Evolutionary conservation across 352 stramenopile species (phyloP).

Genomic region (Proteromonas lacertae): DNA sequence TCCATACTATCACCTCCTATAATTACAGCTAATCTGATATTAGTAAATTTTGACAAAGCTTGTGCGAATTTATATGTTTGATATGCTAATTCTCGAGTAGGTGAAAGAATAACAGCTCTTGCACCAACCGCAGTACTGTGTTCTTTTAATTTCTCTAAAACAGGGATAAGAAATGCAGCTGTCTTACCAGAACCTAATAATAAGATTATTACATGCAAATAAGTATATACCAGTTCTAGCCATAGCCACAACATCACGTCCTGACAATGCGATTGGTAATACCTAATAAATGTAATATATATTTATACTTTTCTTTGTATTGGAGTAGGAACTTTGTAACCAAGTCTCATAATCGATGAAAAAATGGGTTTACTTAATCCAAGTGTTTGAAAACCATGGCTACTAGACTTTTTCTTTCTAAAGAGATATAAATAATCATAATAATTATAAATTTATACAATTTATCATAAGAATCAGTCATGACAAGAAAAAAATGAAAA

Average conservation of each 20-base stretch:
- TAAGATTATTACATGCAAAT: too few relatives aligned
- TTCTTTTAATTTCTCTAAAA: slow-evolving; percentile 76
- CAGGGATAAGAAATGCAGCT: slow-evolving; percentile 77
- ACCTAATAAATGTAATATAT: too few relatives aligned
- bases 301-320: slow-evolving; percentile 98
- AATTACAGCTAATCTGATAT: slow-evolving; percentile 52
- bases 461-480: too few relatives aligned
- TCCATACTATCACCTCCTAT: slow-evolving; percentile 90
- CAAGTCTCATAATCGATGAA: slow-evolving; percentile 40
- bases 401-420: slow-evolving; percentile 9
- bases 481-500: too few relatives aligned
- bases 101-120: slow-evolving; percentile 24
- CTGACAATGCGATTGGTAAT: slow-evolving; percentile 68
- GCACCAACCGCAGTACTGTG: slow-evolving; percentile 43
- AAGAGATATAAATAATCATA: too few relatives aligned
- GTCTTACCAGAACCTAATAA: slow-evolving; percentile 89
- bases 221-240: slow-evolving; percentile 75
- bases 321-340: slow-evolving; percentile 81
- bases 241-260: slow-evolving; percentile 87
- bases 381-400: slow-evolving; percentile 17
- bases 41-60: slow-evolving; percentile 51
- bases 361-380: slow-evolving; percentile 14
- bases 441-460: too few relatives aligned
- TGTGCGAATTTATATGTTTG: slow-evolving; percentile 55
- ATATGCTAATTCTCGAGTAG: slow-evolving; percentile 64